A percentile compares a stretch with the other conserved stretches of the same genome.
Evolutionary conservation across 176 grass and related monocot genomes (phyloP).

Genomic region (Zoysia pacifica): DNA sequence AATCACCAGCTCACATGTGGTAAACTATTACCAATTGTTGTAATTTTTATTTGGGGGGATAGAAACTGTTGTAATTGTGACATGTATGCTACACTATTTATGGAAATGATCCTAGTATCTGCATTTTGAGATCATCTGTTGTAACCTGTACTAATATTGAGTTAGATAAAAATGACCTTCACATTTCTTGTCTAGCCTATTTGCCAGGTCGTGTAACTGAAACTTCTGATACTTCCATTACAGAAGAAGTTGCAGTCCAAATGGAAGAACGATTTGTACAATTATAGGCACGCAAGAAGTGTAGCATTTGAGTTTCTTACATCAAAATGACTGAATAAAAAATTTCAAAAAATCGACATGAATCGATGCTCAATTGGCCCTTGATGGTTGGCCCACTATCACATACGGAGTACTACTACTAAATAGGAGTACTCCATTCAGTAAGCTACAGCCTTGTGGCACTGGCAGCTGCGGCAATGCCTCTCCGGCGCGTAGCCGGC

Average conservation of each 20-base stretch:
- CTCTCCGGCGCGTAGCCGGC: background rate
- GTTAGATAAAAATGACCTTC: background rate
- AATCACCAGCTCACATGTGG: conserved; percentile 23
- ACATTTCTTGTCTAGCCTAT: no score
- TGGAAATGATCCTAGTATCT: background rate
- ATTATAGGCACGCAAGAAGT: background rate
- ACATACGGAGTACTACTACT: no score
- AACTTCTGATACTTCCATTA: background rate
- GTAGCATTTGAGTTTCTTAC: conserved; percentile 29
- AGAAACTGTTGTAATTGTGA: background rate
- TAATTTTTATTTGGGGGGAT: no score
- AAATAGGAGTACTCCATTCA: background rate
- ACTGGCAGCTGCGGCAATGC: conserved; percentile 52
- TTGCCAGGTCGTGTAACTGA: background rate
- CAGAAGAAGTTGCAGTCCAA: background rate
- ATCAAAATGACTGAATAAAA: background rate
- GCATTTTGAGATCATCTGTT: background rate
- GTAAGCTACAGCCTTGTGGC: conserved; percentile 44
- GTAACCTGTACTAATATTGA: background rate
- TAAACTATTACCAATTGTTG: background rate
- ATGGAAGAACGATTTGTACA: conserved; percentile 22
- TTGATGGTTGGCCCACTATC: background rate
- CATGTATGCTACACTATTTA: background rate
- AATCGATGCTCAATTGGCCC: conserved; percentile 1
- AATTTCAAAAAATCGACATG: conserved; percentile 1